Base-by-base conservation (phyloP, 768 basidiomycete genomes). In the Trametopsis cervina region DNA sequence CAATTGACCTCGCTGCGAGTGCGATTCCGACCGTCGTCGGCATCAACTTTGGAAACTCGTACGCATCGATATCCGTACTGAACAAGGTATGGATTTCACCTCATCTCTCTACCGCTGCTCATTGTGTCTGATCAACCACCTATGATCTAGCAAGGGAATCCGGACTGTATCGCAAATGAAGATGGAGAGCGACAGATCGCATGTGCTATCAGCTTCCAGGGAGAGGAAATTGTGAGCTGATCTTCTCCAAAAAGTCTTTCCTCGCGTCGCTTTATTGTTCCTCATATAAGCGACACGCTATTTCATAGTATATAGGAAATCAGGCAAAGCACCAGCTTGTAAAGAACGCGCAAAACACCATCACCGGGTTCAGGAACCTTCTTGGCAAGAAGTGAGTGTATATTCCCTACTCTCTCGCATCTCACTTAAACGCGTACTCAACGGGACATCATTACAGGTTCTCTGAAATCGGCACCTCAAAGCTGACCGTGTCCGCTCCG, bases 151-250 rank as follows among this genome's bases (percentile, higher is more conserved):
- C 92, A 96, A 67, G 89, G 89, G 11, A 72, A 87, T 24, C 85
- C 94, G 37, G 89, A 93, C 61, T 95, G 90, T 63, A 97, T 98
- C 52, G 96, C 94, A 4, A 98, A 97, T 63, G 94, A 98, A 63
- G 95, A 98, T 63, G 95, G 96, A 24, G 95, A 97, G 63, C 85
- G 96, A 25, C 95, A 99, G 70, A 98, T 99, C 59, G 92, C 92
- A 0, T 91, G 89, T 62, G 92, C 92, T 22, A 73, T 98, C 46
- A 80, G 93, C 0, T 98, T 95, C 64, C 80, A 81, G 35, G 92
- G 91, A 22, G 89, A 95, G 65, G 88, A 97, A 65, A 81, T 85
- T 63, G 93, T 91, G 60, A 57, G 85, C 74, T 21, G 2, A 7
- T 2, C n/a, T n/a, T n/a, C n/a, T n/a, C n/a, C n/a, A n/a, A n/a